These are phyloP conservation scores for Hemisphaericaspora nanyangensis DNA, from an alignment of 805 yeast genomes.

Conservation along the genomic window DNA sequence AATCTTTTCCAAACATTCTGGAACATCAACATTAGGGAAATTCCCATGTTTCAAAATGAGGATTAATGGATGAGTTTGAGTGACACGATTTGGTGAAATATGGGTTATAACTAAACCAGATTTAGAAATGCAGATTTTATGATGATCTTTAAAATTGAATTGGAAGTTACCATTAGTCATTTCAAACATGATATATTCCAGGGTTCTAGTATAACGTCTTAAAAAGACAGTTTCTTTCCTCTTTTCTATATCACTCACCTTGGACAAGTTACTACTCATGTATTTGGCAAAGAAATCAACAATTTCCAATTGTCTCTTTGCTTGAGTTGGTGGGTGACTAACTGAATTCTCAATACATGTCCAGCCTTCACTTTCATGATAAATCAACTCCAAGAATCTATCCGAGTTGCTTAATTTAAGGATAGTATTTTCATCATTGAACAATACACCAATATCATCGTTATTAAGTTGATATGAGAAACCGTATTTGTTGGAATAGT, in stretches of 20 bases:
- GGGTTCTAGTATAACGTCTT: conserved; percentile 76
- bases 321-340: conserved; percentile 41
- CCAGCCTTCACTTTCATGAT: conserved; percentile 44
- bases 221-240: conserved; percentile 69
- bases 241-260: conserved; percentile 64
- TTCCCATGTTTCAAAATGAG: conserved; percentile 40
- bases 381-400: conserved; percentile 59
- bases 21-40: conserved; percentile 37
- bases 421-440: conserved; percentile 81
- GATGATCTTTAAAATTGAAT: conserved; percentile 94
- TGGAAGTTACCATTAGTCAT: conserved; percentile 90
- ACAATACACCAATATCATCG: conserved; percentile 85
- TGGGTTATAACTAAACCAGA: conserved; percentile 75
- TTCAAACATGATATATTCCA: conserved; percentile 85
- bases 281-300: conserved; percentile 86
- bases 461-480: conserved; percentile 89
- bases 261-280: conserved; percentile 86
- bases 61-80: conserved; percentile 60
- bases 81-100: conserved; percentile 71
- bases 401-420: conserved; percentile 63
- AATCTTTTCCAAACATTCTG: conserved; percentile 40
- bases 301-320: conserved; percentile 74
- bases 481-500: conserved; percentile 93
- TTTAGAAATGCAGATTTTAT: conserved; percentile 76
- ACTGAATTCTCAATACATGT: conserved; percentile 42